A percentile compares a stretch with the other conserved stretches of the same genome.
Evolutionary conservation across 495 filamentous ascomycete genomes (phyloP).

Genomic region (Eremomyces bilateralis): DNA sequence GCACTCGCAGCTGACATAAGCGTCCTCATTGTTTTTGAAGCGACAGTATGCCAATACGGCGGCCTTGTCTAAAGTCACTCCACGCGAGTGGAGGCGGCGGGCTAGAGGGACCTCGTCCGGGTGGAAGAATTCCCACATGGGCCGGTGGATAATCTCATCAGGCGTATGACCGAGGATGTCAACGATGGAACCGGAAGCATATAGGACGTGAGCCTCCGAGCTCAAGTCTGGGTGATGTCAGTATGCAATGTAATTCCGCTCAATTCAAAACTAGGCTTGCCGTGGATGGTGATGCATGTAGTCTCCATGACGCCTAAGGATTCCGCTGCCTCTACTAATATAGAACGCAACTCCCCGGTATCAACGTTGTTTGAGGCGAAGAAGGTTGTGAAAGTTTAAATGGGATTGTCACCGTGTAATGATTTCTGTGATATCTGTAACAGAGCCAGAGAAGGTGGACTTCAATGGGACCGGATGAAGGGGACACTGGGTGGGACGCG

Average conservation of each 20-base stretch:
- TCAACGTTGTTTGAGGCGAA: neutral
- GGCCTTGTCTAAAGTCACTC: slow-evolving; percentile 63
- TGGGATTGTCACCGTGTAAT: neutral
- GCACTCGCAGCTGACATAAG: slow-evolving; percentile 69
- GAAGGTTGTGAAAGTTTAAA: neutral
- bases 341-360: no score
- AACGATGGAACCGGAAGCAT: slow-evolving; percentile 60
- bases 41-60: slow-evolving; percentile 64
- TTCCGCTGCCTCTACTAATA: neutral
- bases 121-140: slow-evolving; percentile 75
- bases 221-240: slow-evolving; percentile 35
- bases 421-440: neutral
- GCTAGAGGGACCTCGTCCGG: slow-evolving; percentile 62
- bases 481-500: no score
- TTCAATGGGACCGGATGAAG: neutral
- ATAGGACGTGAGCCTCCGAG: slow-evolving; percentile 58
- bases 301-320: slow-evolving; percentile 44
- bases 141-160: slow-evolving; percentile 50
- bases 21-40: slow-evolving; percentile 43
- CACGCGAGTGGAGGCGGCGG: slow-evolving; percentile 45
- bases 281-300: slow-evolving; percentile 86
- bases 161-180: slow-evolving; percentile 69
- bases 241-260: neutral
- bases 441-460: neutral
- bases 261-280: slow-evolving; percentile 23